A percentile compares a stretch with the other conserved stretches of the same genome.
Evolutionary conservation across 2,329 filamentous ascomycete species (phyloP).

Genomic region (Pseudophaeomoniella oleicola): DNA sequence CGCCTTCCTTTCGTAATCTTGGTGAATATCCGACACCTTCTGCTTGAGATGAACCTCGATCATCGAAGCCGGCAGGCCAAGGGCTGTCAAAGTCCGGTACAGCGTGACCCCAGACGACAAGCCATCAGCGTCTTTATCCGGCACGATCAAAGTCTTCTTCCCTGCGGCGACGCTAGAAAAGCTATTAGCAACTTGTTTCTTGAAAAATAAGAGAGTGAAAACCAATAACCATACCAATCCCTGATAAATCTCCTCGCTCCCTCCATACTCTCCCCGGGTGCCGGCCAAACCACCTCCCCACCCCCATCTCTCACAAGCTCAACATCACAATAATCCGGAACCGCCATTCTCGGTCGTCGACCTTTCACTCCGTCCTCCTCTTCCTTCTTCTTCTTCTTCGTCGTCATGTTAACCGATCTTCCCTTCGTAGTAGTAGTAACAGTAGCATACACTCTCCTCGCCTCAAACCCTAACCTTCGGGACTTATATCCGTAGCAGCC

Average conservation of each 20-base stretch:
- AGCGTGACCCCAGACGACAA: slow-evolving; percentile 50
- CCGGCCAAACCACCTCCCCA: slow-evolving; percentile 46
- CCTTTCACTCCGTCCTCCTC: no score
- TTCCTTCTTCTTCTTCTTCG: no score
- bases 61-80: slow-evolving; percentile 38
- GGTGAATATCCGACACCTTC: slow-evolving; percentile 46
- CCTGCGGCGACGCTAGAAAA: slow-evolving; percentile 32
- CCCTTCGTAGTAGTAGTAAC: not conserved
- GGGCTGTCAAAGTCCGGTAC: slow-evolving; percentile 40
- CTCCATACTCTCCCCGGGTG: slow-evolving; percentile 39
- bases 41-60: slow-evolving; percentile 45
- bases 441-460: no score
- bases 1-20: slow-evolving; percentile 33
- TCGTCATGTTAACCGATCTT: no score
- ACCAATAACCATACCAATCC: slow-evolving; percentile 34
- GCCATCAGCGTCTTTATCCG: slow-evolving; percentile 57
- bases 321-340: slow-evolving; percentile 16
- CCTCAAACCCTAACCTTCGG: no score
- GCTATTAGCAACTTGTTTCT: slow-evolving; percentile 1
- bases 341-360: slow-evolving; percentile 9
- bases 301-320: slow-evolving; percentile 19
- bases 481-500: no score
- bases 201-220: not conserved
- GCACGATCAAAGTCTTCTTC: slow-evolving; percentile 44
- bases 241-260: slow-evolving; percentile 40